A percentile compares a stretch with the other conserved stretches of the same genome.
Evolutionary conservation across 208 protist genomes (phyloP).

Genomic region (Crithidia thermophila): DNA sequence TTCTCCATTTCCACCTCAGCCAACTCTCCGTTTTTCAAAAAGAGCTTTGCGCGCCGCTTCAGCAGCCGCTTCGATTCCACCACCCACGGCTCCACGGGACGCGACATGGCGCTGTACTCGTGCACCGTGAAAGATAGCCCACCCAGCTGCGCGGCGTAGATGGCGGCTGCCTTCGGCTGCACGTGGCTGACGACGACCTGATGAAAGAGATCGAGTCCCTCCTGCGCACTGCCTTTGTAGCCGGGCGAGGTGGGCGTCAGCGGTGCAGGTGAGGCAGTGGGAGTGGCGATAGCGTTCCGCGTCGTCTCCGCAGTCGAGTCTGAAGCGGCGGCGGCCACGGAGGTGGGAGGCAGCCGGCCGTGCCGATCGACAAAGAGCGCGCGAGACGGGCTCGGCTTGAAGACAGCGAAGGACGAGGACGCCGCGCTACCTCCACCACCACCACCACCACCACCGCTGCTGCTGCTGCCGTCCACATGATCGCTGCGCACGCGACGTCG

Average conservation of each 20-base stretch:
- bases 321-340: neutral
- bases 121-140: constrained; percentile 73
- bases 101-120: constrained; percentile 79
- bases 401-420: constrained; percentile 24
- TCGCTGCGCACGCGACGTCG: constrained; percentile 27
- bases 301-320: neutral
- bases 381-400: constrained; percentile 14
- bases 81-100: constrained; percentile 54
- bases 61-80: constrained; percentile 26
- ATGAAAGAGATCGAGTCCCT: constrained; percentile 71
- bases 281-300: neutral
- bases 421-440: neutral
- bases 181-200: constrained; percentile 66
- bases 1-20: constrained; percentile 48
- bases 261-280: neutral
- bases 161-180: constrained; percentile 40
- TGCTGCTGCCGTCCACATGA: neutral
- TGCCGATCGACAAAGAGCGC: constrained; percentile 35
- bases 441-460: neutral
- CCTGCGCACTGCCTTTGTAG: constrained; percentile 44
- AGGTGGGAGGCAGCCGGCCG: constrained; percentile 20
- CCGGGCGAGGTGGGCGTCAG: neutral
- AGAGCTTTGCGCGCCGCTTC: constrained; percentile 40
- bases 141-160: constrained; percentile 74
- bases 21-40: constrained; percentile 50